Base-by-base conservation (phyloP, 179 eudicot species). In the Actinidia arguta region DNA sequence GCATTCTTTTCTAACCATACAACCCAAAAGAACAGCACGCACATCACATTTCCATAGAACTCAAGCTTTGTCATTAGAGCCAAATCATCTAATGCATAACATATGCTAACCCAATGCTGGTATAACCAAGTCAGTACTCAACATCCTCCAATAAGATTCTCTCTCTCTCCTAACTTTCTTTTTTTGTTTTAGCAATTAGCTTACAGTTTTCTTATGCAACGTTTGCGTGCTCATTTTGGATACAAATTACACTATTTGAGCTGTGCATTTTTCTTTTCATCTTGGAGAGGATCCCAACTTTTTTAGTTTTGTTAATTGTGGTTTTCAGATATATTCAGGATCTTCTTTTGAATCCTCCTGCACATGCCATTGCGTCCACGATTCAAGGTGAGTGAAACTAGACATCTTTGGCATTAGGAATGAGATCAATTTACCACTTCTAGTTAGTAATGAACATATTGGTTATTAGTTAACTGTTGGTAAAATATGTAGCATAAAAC, bases 331-430 rank as follows among this genome's bases (percentile, higher is more conserved):
- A 97, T 87, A 73, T 97, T 39, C 88, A 96, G 82, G 99, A 95
- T 88, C 96, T 97, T 86, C 98, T 97, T 89, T 88, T 97, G 81
- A 97, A 97, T 87, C 99, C 99, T 84, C 99, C 99, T 80, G 89
- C 98, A 76, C 94, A 95, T 88, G 90, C 80, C 58, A 90, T 89
- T 77, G 97, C 99, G 64, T 86, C 92, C 62, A 92, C 87, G 69
- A 93, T 97, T 74, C 99, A 97, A 86, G 94, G 99, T 95, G 74
- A 87, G 83, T 79, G 67, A 5, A 64, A 24, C 22, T 39, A 64
- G 58, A 44, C 58, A 39, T 22, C 54, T 48, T n/a, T 6, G 16
- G 25, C 24, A 70, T 44, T 10, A 9, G 17, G 78, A n/a, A 51
- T 13, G 16, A 0, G 48, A 18, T n/a, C 56, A 31, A 54, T 54